These are phyloP conservation scores for Hyaloscypha finlandica DNA, from an alignment of 495 filamentous ascomycete species.

Conservation along the genomic window DNA sequence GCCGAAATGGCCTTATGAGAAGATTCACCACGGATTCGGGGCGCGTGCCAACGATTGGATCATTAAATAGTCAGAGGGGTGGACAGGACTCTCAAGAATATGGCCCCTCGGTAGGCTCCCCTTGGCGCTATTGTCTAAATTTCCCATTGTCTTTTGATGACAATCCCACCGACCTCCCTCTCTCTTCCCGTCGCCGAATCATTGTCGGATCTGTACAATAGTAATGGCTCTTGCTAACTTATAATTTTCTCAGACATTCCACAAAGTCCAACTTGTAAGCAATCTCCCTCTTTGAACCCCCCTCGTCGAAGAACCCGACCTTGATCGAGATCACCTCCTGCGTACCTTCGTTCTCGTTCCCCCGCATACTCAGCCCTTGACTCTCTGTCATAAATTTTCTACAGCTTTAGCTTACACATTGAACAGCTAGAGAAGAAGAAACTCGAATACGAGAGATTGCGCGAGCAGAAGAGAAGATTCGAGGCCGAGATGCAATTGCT, in stretches of 20 bases:
- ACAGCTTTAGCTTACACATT: conserved; percentile 30
- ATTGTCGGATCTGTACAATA: conserved; percentile 7
- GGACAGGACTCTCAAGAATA: conserved; percentile 58
- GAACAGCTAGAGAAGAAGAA: conserved; percentile 88
- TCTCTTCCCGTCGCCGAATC: background rate
- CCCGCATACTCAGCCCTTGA: background rate
- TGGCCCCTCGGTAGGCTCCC: conserved; percentile 42
- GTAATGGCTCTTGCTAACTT: conserved; percentile 4
- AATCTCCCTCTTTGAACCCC: conserved; percentile 5
- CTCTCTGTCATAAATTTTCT: background rate
- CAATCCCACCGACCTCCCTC: conserved; percentile 15
- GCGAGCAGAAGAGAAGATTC: conserved; percentile 81
- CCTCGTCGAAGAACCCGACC: background rate
- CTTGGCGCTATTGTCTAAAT: conserved; percentile 29
- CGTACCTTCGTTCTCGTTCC: background rate
- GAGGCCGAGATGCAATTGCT: conserved; percentile 86
- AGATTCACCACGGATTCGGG: conserved; percentile 93
- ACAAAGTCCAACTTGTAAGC: conserved; percentile 48
- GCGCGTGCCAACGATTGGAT: conserved; percentile 77
- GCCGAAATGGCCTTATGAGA: conserved; percentile 75
- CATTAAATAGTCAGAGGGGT: conserved; percentile 60
- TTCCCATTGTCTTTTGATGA: conserved; percentile 47
- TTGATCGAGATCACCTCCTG: background rate
- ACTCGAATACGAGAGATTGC: conserved; percentile 80
- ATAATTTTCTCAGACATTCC: conserved; percentile 36